Conservation (phyloP, 208 protist species). For the Crithidia thermophila region DNA sequence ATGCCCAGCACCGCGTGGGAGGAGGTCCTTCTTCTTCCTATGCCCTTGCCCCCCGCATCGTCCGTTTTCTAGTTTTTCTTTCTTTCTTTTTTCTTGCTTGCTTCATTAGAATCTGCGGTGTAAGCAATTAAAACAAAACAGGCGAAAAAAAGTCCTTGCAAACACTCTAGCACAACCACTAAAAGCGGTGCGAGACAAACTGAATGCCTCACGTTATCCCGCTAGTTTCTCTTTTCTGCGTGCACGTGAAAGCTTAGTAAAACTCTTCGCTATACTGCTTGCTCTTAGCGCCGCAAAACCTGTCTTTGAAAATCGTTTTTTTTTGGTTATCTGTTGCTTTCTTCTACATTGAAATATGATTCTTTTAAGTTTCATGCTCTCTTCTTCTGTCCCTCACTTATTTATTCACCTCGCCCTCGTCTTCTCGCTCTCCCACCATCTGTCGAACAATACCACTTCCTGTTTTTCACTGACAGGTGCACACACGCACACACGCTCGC, state of each 20-base stretch:
- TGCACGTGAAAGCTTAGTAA: too few relatives aligned
- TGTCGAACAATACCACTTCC: background rate
- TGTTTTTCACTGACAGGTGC: background rate
- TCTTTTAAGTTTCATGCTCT: background rate
- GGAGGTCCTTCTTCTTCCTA: constrained; percentile 52
- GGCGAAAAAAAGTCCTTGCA: background rate
- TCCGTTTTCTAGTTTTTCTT: constrained; percentile 82
- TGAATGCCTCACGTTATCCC: background rate
- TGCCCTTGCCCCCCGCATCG: constrained; percentile 76
- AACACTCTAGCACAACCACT: background rate
- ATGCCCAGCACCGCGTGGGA: constrained; percentile 26
- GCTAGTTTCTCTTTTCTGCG: too few relatives aligned
- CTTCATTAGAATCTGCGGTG: constrained; percentile 8
- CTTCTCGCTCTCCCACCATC: background rate
- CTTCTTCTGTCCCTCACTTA: background rate
- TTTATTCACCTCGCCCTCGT: background rate
- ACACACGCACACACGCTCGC: background rate
- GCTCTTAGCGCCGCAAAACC: too few relatives aligned
- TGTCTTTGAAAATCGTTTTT: too few relatives aligned
- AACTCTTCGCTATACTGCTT: too few relatives aligned
- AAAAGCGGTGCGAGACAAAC: background rate
- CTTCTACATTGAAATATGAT: background rate
- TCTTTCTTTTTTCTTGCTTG: background rate
- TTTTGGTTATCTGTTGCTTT: too few relatives aligned
- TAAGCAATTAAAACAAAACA: constrained; percentile 16